Evolutionary conservation across 1,139 yeast genomes (phyloP), one percentile per base, ranked within the genome.

Genomic region (Sugiyamaella pinicola): DNA sequence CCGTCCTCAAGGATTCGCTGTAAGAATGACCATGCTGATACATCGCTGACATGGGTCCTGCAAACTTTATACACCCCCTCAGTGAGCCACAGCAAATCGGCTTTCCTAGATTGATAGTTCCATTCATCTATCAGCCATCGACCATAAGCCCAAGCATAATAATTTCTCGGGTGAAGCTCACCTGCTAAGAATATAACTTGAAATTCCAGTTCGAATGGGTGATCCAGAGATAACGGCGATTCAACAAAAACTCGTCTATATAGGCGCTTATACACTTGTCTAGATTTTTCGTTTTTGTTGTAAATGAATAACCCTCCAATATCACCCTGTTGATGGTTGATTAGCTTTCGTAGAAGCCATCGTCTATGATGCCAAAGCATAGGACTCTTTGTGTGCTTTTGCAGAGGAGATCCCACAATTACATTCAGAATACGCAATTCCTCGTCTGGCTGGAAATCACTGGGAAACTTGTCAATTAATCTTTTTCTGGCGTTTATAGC

Each of bases 1-100:
- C 48, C 26, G 2, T 24, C 26, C 13, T 33, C 58, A 13, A 60
- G 56, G 24, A 64, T 35, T 50, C 55, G 57, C 8, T 56, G 61
- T 43, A 69, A 58, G 50, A 70, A 74, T 1, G 69, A 55, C 83
- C 83, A 80, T 4, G 76, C 70, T 0, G 83, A 76, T 4, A 71
- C 65, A 55, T 79, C 83, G 9, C 68, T 64, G 1, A 70, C 62
- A 56, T 76, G 67, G 6, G 52, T 47, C 34, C 62, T 62, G 52
- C 78, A 74, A 58, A 75, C 72, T 2, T 52, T 40, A 51, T 66
- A 63, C 1, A 70, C 59, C 12, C n/a, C 17, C 26, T 52, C 58
- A 12, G 53, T 53, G n/a, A 58, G 51, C 18, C 18, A 24, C 2
- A 15, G 26, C 9, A 39, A 33, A 15, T 52, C 51, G 41, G 48